A percentile compares a stretch with the other conserved stretches of the same genome.
Evolutionary conservation across 306 rosid species (phyloP).

Genomic region (Arachis hypogaea): DNA sequence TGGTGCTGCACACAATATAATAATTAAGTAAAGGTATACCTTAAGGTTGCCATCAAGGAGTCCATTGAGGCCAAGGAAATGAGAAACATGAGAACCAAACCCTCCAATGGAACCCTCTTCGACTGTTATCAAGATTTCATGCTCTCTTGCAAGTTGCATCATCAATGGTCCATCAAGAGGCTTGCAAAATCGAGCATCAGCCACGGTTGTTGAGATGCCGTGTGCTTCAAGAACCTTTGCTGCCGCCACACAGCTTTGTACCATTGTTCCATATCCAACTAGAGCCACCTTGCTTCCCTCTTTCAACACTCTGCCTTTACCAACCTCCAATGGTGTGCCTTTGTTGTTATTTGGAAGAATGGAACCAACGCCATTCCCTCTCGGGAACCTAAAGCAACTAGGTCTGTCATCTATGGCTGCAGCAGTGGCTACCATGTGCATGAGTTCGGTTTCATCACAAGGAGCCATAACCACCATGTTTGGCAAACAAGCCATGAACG

Average conservation of each 20-base stretch:
- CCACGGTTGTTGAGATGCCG: conserved; percentile 56
- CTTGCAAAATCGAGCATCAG: conserved; percentile 75
- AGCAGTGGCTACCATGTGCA: conserved; percentile 77
- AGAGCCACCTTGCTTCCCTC: conserved; percentile 69
- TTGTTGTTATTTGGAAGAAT: conserved; percentile 61
- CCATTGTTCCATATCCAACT: conserved; percentile 67
- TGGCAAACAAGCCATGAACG: conserved; percentile 73
- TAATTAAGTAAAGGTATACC: conserved; percentile 34
- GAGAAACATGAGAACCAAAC: conserved; percentile 75
- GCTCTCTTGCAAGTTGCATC: conserved; percentile 54
- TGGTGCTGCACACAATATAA: neutral
- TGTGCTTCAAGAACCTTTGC: conserved; percentile 52
- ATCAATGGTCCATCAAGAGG: conserved; percentile 64
- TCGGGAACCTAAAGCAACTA: conserved; percentile 70
- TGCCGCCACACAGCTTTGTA: conserved; percentile 53
- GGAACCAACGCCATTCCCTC: conserved; percentile 64
- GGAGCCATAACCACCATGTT: conserved; percentile 84
- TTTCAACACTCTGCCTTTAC: conserved; percentile 62
- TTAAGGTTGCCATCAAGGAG: conserved; percentile 65
- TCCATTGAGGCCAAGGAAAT: conserved; percentile 58
- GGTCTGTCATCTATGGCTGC: conserved; percentile 70
- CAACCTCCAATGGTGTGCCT: conserved; percentile 63
- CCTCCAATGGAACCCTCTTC: conserved; percentile 82
- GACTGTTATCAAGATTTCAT: conserved; percentile 61
- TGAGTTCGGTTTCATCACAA: conserved; percentile 61